These are phyloP conservation scores for Lentinula sp. DNA, from an alignment of 768 basidiomycete species.

Conservation along the genomic window DNA sequence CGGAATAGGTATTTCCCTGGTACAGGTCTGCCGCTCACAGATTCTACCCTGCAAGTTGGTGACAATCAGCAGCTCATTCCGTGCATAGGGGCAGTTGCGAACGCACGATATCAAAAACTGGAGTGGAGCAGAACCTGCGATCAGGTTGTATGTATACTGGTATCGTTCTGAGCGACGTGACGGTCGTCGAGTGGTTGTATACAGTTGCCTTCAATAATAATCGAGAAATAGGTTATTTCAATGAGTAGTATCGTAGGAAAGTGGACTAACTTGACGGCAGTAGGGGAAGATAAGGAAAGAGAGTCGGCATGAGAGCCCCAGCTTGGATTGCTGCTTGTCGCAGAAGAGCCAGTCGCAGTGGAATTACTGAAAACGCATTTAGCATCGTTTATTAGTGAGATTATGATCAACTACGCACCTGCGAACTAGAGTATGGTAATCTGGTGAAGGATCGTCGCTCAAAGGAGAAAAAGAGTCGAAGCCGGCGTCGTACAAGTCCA, in stretches of 20 bases:
- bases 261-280: slow-evolving; percentile 14
- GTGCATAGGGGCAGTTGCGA: background rate
- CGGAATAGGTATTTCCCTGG: slow-evolving; percentile 47
- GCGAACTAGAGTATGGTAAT: slow-evolving; percentile 8
- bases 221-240: slow-evolving; percentile 4
- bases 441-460: slow-evolving; percentile 11
- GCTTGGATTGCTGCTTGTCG: slow-evolving; percentile 14
- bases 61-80: background rate
- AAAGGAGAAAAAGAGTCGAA: background rate
- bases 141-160: slow-evolving; percentile 47
- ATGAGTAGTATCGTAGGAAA: slow-evolving; percentile 6
- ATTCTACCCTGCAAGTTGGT: slow-evolving; percentile 3
- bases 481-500: background rate
- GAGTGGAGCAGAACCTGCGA: slow-evolving; percentile 34
- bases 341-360: slow-evolving; percentile 3
- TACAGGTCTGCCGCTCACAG: slow-evolving; percentile 6
- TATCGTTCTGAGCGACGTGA: slow-evolving; percentile 32
- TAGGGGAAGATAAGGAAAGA: background rate
- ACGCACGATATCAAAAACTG: slow-evolving; percentile 50
- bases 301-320: slow-evolving; percentile 18
- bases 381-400: background rate
- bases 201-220: background rate
- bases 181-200: slow-evolving; percentile 5
- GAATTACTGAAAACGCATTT: background rate
- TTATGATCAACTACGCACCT: slow-evolving; percentile 2